Evolutionary conservation across 768 basidiomycete genomes (phyloP).

Genomic region (Trametes cubensis): DNA sequence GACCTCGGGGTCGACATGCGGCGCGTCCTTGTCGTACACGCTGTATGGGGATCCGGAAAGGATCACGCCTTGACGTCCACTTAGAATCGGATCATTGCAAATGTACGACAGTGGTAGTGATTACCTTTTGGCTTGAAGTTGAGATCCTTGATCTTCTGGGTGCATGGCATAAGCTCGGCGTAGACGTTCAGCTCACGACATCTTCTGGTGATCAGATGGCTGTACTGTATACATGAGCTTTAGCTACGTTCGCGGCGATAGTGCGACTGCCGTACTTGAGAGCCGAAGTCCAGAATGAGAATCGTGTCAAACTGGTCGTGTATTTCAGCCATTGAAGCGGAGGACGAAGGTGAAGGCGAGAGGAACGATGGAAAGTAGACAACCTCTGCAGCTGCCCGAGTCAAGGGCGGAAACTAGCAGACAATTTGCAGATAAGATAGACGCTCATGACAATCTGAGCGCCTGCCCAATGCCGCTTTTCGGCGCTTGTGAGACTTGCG

Average conservation of each 20-base stretch:
- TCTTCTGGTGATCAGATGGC: slow-evolving; percentile 95
- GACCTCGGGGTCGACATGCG: slow-evolving; percentile 91
- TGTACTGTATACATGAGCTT: slow-evolving; percentile 62
- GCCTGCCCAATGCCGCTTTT: no score
- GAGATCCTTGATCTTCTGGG: slow-evolving; percentile 83
- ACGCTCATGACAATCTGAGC: slow-evolving; percentile 1
- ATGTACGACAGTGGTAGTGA: no score
- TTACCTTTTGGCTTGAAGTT: slow-evolving; percentile 93
- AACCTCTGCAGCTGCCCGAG: not conserved
- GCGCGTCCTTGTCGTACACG: slow-evolving; percentile 90
- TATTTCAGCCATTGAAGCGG: slow-evolving; percentile 71
- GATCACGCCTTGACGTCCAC: slow-evolving; percentile 70
- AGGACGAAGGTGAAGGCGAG: not conserved
- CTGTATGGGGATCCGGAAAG: slow-evolving; percentile 98
- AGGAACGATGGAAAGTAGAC: not conserved
- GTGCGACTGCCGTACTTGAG: slow-evolving; percentile 62
- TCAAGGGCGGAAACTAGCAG: not conserved
- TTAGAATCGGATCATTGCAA: not conserved
- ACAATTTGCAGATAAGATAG: slow-evolving; percentile 26
- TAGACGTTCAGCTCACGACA: slow-evolving; percentile 98
- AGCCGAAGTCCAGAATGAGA: slow-evolving; percentile 96
- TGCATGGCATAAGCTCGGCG: slow-evolving; percentile 97
- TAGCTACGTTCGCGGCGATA: slow-evolving; percentile 10
- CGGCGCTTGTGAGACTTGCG: not conserved
- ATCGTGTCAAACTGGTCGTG: slow-evolving; percentile 96